Conservation (phyloP, 768 basidiomycete species). For the Tephrocybe sp. region DNA sequence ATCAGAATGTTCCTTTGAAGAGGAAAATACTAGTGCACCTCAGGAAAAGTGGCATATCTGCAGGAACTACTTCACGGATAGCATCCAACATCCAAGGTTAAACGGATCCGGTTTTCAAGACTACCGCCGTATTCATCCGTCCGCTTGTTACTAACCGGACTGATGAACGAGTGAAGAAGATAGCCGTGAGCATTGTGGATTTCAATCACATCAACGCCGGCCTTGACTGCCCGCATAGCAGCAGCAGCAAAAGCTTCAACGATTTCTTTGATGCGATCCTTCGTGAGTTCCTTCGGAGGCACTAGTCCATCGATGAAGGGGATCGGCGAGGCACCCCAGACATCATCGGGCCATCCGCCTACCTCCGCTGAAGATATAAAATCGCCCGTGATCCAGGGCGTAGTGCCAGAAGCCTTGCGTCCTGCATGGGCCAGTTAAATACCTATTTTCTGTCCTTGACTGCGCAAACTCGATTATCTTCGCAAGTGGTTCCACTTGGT, state of each 20-base stretch:
- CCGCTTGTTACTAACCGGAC: conserved; percentile 59
- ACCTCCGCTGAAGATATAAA: conserved; percentile 31
- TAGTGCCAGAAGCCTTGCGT: conserved; percentile 66
- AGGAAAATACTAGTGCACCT: conserved; percentile 37
- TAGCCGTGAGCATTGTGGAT: conserved; percentile 68
- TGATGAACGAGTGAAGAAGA: conserved; percentile 54
- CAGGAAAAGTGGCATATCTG: conserved; percentile 67
- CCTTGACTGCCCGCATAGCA: conserved; percentile 50
- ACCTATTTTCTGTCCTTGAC: conserved; percentile 61
- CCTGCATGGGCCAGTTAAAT: no score
- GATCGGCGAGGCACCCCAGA: conserved; percentile 57
- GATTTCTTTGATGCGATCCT: conserved; percentile 55
- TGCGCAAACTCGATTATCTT: conserved; percentile 68
- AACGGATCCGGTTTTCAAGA: conserved; percentile 67
- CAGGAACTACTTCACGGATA: conserved; percentile 57
- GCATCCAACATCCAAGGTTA: conserved; percentile 65
- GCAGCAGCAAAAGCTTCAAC: conserved; percentile 54
- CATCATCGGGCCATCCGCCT: conserved; percentile 51
- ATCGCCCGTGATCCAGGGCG: conserved; percentile 54
- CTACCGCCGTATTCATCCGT: conserved; percentile 70
- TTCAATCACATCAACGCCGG: conserved; percentile 61
- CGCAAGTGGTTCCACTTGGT: conserved; percentile 46
- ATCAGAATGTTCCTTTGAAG: conserved; percentile 8
- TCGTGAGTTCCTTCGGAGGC: conserved; percentile 53
- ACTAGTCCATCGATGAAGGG: conserved; percentile 43